Conservation (phyloP, 768 basidiomycete species). For the Leucogyrophana mollusca region DNA sequence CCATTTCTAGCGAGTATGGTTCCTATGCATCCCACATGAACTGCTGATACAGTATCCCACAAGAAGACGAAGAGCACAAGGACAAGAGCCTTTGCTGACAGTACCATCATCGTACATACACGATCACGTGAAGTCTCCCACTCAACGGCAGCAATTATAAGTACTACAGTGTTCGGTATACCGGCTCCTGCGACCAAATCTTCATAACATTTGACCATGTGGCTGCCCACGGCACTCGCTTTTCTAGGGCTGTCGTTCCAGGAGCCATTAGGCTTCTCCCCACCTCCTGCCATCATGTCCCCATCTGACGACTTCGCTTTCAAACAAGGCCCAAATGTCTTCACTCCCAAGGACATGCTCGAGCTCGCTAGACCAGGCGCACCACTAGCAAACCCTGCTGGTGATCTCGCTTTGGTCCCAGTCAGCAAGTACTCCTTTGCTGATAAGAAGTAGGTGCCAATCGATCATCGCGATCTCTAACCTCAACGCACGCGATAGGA, state of each 20-base stretch:
- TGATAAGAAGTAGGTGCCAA: slow-evolving; percentile 62
- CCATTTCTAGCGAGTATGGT: too few relatives aligned
- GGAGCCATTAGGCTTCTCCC: slow-evolving; percentile 36
- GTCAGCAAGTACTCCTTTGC: slow-evolving; percentile 69
- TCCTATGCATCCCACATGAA: too few relatives aligned
- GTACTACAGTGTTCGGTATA: too few relatives aligned
- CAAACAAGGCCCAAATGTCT: slow-evolving; percentile 55
- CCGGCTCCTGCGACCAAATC: slow-evolving; percentile 4
- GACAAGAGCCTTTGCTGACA: neutral
- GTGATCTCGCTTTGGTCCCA: slow-evolving; percentile 66
- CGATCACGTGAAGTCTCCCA: slow-evolving; percentile 1
- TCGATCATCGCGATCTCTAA: neutral
- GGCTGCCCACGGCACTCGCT: slow-evolving; percentile 42
- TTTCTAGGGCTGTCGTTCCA: slow-evolving; percentile 58
- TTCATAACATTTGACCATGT: slow-evolving; percentile 32
- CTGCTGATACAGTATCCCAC: too few relatives aligned
- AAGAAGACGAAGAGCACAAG: neutral
- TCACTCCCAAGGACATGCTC: slow-evolving; percentile 73
- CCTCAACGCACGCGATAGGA: slow-evolving; percentile 40
- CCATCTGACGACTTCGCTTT: slow-evolving; percentile 47
- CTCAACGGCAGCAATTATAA: too few relatives aligned
- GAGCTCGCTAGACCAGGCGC: slow-evolving; percentile 63
- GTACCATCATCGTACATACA: neutral
- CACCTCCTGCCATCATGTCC: slow-evolving; percentile 17
- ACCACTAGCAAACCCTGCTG: slow-evolving; percentile 65